phyloP scores from a whole-genome alignment of 805 yeast genomes.

The Clavispora carvajalis region DNA sequence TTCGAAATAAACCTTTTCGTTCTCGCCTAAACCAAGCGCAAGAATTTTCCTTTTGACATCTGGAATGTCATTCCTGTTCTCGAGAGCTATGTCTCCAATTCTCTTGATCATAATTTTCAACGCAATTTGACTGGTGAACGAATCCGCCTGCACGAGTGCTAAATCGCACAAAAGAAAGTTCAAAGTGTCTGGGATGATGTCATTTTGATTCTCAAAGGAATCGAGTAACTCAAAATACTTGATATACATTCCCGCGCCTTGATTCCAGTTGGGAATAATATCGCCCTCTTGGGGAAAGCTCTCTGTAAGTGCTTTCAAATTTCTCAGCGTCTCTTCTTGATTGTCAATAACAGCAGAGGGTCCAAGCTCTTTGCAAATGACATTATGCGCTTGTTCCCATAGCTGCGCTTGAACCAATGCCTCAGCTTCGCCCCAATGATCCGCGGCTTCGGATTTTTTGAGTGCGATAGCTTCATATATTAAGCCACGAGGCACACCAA shows the following conservation, averaged over 20 bases:
- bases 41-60: slow-evolving; percentile 29
- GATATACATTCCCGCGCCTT: slow-evolving; percentile 55
- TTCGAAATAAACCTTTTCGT: slow-evolving; percentile 35
- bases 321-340: slow-evolving; percentile 24
- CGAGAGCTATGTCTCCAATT: slow-evolving; percentile 38
- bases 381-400: slow-evolving; percentile 59
- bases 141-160: slow-evolving; percentile 29
- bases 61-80: slow-evolving; percentile 11
- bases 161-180: slow-evolving; percentile 42
- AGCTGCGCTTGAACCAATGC: slow-evolving; percentile 57
- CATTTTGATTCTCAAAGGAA: slow-evolving; percentile 10
- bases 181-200: slow-evolving; percentile 17
- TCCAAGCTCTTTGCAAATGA: slow-evolving; percentile 56
- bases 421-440: slow-evolving; percentile 55
- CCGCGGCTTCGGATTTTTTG: slow-evolving; percentile 42
- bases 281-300: slow-evolving; percentile 39
- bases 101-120: slow-evolving; percentile 47
- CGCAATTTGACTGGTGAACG: slow-evolving; percentile 33
- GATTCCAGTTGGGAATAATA: slow-evolving; percentile 44
- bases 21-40: slow-evolving; percentile 40
- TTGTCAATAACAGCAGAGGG: slow-evolving; percentile 64
- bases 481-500: slow-evolving; percentile 45
- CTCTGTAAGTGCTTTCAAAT: slow-evolving; percentile 35
- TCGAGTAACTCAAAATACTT: slow-evolving; percentile 37
- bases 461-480: slow-evolving; percentile 59